Base-by-base conservation (phyloP, 106 monocot species). In the Apostasia ramifera region DNA sequence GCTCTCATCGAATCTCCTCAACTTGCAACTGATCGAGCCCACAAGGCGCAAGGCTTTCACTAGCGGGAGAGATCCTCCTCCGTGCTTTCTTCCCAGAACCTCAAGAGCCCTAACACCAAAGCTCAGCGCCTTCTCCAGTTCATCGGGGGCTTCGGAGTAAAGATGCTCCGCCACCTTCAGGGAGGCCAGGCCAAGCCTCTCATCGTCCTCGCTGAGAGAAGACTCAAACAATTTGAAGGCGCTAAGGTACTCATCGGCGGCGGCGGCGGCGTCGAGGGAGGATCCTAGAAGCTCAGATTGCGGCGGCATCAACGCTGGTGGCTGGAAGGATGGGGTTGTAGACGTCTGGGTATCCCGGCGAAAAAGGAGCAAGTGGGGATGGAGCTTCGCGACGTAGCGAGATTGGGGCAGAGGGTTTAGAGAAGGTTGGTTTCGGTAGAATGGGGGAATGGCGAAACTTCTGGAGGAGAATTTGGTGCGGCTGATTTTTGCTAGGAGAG, bases 141-240 rank as follows among this genome's bases (percentile, higher is more conserved):
- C 74, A 6, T 69, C 70, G 43, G 43, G 53, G n/a, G 53, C 79
- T 9, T 74, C 50, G 57, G 70, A 72, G 40, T 81, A 77, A 52
- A 80, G 71, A n/a, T 73, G 79, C 69, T 89, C 83, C 5, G 81
- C 93, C 4, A 73, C 61, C 71, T 86, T 81, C 44, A 93, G 57
- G 52, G 76, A 84, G 8, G 74, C 78, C 5, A 81, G 9, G 44
- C 84, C 93, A 40, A 80, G 74, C 65, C 51, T 54, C 13, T 66
- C 42, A 74, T 85, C 76, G 37, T 55, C 68, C 13, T 47, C 55
- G 10, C 40, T 59, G 11, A 82, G 8, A 66, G 82, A 74, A 42
- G 84, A 60, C 48, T 84, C 86, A 39, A 82, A 26, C 37, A 69
- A 53, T 40, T 72, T 45, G 79, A 87, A 84, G 45, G 81, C 66